Evolutionary conservation across 208 protist genomes (phyloP), one percentile per base, ranked within the genome.

Genomic region (Porcisia deanei): DNA sequence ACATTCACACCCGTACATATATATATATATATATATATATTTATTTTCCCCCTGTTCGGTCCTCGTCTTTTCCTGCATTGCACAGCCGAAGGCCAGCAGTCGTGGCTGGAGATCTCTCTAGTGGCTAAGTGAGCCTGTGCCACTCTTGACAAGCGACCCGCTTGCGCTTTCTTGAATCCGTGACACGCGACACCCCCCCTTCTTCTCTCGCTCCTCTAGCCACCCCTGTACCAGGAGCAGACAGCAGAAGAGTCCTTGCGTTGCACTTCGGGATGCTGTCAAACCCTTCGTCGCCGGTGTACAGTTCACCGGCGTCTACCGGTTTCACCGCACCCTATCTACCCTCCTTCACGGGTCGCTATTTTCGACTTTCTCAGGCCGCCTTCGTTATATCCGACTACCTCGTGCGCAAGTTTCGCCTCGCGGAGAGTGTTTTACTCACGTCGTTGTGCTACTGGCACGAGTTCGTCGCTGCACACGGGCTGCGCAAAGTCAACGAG

Each of bases 391-490:
- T 96, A 54, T 84, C 88, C 20, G 77, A 86, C 55, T 93, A 88
- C 73, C 79, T 93, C 16, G 85, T 91, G 34, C 77, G 88, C 18
- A 87, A 82, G 75, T 68, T 96, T 58, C 77, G 81, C 20, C 75
- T 96, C 52, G 84, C 88, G 58, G 79, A 83, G 47, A 87, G 81
- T 30, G 91, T 94, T 5, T 73, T 94, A 68, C 74, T 81, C 58
- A 94, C 91, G 25, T 80, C 91, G 18, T 88, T 97, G 90, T 82
- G 77, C 39, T 97, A 97, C 84, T 95, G 89, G 88, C 93, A 97
- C 66, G 88, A 90, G 67, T 97, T 95, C 79, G 84, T 88, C 9
- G 81, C 72, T 22, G 73, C 77, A n/a, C 85, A 91, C 83, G 91
- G 90, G 18, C 77, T 80, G 34, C 78, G 79, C 41, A 84, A 81